phyloP scores from a whole-genome alignment of 129 eudicot species.

The Helianthus tuberosus region DNA sequence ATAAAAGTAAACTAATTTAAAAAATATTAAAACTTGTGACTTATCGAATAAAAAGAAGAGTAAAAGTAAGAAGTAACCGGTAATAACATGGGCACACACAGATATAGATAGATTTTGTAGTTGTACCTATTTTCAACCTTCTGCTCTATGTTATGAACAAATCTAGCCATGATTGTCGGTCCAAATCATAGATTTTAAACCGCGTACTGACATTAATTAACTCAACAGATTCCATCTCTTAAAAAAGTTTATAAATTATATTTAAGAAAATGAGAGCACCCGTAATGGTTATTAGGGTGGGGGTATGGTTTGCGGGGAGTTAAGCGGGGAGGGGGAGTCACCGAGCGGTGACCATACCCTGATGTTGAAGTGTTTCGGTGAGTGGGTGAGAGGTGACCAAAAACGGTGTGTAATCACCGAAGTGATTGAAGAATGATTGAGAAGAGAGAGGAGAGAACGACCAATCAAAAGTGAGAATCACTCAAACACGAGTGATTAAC shows the following conservation, averaged over 20 bases:
- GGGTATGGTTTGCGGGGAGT: no score
- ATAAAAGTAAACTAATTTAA: background rate
- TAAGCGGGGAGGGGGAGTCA: no score
- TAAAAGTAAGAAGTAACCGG: background rate
- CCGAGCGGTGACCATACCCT: no score
- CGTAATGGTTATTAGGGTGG: no score
- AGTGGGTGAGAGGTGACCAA: no score
- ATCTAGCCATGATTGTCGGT: constrained; percentile 41
- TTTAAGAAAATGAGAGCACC: background rate
- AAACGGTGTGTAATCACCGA: no score
- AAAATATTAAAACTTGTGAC: no score
- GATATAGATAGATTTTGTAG: constrained; percentile 3
- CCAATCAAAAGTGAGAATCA: no score
- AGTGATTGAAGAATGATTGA: no score
- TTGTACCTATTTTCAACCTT: constrained; percentile 26
- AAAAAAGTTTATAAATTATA: background rate
- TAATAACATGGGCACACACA: constrained; percentile 2
- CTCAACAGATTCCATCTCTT: background rate
- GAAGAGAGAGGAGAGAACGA: no score
- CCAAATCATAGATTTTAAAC: constrained; percentile 4
- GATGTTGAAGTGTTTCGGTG: no score
- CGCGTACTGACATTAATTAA: constrained; percentile 4
- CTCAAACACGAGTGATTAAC: no score
- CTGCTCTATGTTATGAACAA: constrained; percentile 15
- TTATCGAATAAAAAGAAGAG: background rate